A percentile compares a stretch with the other conserved stretches of the same genome.
These are phyloP conservation scores for Termitomyces sp. DNA, from an alignment of 768 basidiomycete genomes.

Conservation along the genomic window DNA sequence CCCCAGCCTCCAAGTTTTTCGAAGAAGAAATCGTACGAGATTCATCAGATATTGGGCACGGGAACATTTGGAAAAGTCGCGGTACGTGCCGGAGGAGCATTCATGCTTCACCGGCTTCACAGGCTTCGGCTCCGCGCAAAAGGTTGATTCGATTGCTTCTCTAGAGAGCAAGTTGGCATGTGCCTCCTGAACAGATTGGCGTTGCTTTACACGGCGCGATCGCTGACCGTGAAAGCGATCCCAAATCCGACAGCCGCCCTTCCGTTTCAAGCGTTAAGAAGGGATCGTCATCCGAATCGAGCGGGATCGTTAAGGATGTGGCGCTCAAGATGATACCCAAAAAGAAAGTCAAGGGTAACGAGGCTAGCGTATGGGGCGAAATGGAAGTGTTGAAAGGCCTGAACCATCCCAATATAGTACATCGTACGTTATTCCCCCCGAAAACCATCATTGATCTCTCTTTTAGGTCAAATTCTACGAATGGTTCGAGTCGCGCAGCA, in stretches of 20 bases:
- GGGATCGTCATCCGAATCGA: slow-evolving; percentile 16
- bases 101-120: background rate
- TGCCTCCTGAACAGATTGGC: slow-evolving; percentile 57
- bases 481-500: slow-evolving; percentile 91
- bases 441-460: background rate
- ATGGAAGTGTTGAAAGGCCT: slow-evolving; percentile 91
- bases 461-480: slow-evolving; percentile 90
- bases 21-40: slow-evolving; percentile 83
- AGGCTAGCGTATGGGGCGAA: slow-evolving; percentile 85
- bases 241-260: slow-evolving; percentile 19
- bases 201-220: slow-evolving; percentile 60
- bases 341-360: slow-evolving; percentile 93
- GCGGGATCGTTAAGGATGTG: slow-evolving; percentile 62
- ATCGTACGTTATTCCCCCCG: slow-evolving; percentile 23
- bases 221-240: slow-evolving; percentile 27
- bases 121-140: background rate
- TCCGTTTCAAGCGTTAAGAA: slow-evolving; percentile 20
- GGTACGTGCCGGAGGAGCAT: slow-evolving; percentile 35
- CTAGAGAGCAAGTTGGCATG: slow-evolving; percentile 76
- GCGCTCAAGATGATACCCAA: slow-evolving; percentile 91
- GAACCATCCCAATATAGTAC: slow-evolving; percentile 88
- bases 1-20: slow-evolving; percentile 82
- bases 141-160: background rate
- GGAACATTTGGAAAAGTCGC: slow-evolving; percentile 93
- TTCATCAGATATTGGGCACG: slow-evolving; percentile 70